Evolutionary conservation across 805 yeast genomes (phyloP).

Genomic region (Candida peoriensis): DNA sequence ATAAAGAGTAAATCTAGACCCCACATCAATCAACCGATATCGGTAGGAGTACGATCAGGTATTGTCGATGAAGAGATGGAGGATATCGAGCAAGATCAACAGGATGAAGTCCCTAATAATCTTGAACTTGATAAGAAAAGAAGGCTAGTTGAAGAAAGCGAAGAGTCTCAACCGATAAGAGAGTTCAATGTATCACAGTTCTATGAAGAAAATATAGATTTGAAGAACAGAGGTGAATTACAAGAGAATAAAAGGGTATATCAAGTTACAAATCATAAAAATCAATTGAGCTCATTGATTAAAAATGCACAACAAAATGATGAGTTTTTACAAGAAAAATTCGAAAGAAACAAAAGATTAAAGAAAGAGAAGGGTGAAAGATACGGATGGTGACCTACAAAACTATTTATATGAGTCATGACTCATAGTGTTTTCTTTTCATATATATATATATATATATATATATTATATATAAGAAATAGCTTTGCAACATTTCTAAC

Average conservation of each 20-base stretch:
- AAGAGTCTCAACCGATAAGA: conserved; percentile 5
- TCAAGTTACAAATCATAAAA: conserved; percentile 18
- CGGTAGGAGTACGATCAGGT: too few species aligned
- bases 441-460: too few species aligned
- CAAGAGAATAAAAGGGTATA: conserved; percentile 20
- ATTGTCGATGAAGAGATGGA: not conserved
- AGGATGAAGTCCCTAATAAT: conserved; percentile 1
- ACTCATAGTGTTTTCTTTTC: too few species aligned
- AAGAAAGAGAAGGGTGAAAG: conserved; percentile 19
- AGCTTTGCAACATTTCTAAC: too few species aligned
- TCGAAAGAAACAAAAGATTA: conserved; percentile 18
- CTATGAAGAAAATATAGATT: conserved; percentile 18
- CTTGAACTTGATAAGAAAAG: not conserved
- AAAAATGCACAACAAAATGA: conserved; percentile 23
- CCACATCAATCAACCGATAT: too few species aligned
- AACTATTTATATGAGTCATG: too few species aligned
- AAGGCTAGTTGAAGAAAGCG: conserved; percentile 4
- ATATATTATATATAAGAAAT: too few species aligned
- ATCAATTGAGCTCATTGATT: conserved; percentile 23
- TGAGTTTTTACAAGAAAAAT: conserved; percentile 20
- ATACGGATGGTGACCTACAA: conserved; percentile 21
- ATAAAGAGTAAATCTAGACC: conserved; percentile 1
- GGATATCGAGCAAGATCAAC: conserved; percentile 4
- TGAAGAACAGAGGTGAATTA: conserved; percentile 18
- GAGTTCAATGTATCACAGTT: conserved; percentile 20